Conservation (phyloP, 768 basidiomycete genomes). For the Rossbeevera mucosa region DNA sequence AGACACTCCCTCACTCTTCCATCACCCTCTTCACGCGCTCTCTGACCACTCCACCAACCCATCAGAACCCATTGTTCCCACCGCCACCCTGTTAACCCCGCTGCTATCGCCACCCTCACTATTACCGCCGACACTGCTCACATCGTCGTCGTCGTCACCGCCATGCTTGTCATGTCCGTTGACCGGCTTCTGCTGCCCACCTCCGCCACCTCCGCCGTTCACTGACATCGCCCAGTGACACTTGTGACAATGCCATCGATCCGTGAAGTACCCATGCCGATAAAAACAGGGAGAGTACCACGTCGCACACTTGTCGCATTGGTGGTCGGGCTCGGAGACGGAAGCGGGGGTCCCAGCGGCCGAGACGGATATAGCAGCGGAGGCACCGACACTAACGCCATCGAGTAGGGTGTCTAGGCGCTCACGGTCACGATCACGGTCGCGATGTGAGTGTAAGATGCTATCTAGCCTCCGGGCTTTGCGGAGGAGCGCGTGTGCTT, state of each 20-base stretch:
- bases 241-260: conserved; percentile 40
- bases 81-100: not conserved
- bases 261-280: conserved; percentile 30
- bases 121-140: not conserved
- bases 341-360: not conserved
- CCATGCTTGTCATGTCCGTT: not conserved
- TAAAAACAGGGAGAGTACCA: conserved; percentile 77
- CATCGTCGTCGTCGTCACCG: not conserved
- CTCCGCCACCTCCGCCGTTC: not conserved
- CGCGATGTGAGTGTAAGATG: conserved; percentile 48
- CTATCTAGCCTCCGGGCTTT: conserved; percentile 83
- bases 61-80: not conserved
- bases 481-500: conserved; percentile 81
- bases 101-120: not conserved
- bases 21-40: conserved; percentile 10
- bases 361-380: not conserved
- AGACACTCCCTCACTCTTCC: conserved; percentile 12
- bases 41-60: conserved; percentile 16
- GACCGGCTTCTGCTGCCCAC: not conserved
- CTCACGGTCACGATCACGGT: not conserved
- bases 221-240: conserved; percentile 35
- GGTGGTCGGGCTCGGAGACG: conserved; percentile 26
- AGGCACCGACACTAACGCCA: not conserved
- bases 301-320: conserved; percentile 60
- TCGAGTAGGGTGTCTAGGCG: not conserved